Base-by-base conservation (phyloP, 1,284 basidiomycete species). In the Pholiota adiposa region DNA sequence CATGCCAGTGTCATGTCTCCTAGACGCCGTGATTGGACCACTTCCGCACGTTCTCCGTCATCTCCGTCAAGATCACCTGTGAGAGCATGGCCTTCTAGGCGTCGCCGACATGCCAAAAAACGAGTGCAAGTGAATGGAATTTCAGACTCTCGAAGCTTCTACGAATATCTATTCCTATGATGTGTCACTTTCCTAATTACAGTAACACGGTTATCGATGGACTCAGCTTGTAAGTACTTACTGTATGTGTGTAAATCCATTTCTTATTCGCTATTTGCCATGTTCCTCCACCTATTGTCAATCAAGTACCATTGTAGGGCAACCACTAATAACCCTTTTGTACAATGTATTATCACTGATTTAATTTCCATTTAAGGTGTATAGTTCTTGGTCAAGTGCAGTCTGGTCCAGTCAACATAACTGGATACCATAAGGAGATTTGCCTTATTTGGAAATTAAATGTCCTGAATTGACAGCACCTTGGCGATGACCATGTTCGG, bases 61-160 rank as follows among this genome's bases (percentile, higher is more conserved):
- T 81, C 79, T 3, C 78, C 79, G 18, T 82, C 80, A 25, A 77
- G 75, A 12, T 82, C 80, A 11, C 79, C 79, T 34, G 74, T 66
- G 3, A 64, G 75, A 41, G 29, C 52, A 29, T 58, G 69, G 44
- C 60, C 60, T 25, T 59, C 64, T 2, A 59, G 63, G n/a, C 62
- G 67, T 48, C 63, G 64, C 18, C 40, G 49, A n/a, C 31, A 53
- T n/a, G 60, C 44, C 14, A 68, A 68, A 59, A 70, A 69, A 56
- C 62, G 66, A 25, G 29, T 55, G 6, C 46, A 56, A 1, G n/a
- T 23, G 14, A 49, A 61, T 50, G 62, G 60, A 18, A 33, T 65
- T 12, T 61, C 58, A 27, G 44, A 55, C 11, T 58, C 60, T 5
- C 63, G 60, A 51, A 67, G 57, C 56, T 76, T 79, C 55, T 78